Conservation (phyloP, 805 yeast genomes). For the Starmera quercuum region DNA sequence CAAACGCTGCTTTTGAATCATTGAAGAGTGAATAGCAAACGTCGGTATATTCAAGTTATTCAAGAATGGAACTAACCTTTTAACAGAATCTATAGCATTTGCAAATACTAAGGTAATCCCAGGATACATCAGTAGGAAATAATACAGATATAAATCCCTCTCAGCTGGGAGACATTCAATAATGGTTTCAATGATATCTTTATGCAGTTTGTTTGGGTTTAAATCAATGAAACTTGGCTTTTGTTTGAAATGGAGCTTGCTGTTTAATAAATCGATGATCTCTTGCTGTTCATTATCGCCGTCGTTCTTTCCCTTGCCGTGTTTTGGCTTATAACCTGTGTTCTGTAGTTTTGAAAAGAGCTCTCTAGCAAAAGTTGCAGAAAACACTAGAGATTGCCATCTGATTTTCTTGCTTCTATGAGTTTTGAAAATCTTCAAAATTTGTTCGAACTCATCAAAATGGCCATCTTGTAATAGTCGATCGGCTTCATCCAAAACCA, state of each 20-base stretch:
- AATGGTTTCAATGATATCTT: constrained; percentile 71
- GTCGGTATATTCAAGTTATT: constrained; percentile 59
- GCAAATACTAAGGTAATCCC: constrained; percentile 89
- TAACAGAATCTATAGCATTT: constrained; percentile 92
- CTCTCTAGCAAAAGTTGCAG: constrained; percentile 86
- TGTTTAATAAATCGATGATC: constrained; percentile 55
- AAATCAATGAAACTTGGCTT: constrained; percentile 74
- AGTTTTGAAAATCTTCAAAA: constrained; percentile 55
- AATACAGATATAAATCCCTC: constrained; percentile 84
- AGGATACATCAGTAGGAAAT: constrained; percentile 77
- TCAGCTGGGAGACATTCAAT: constrained; percentile 89
- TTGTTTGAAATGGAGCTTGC: constrained; percentile 65
- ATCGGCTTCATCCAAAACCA: constrained; percentile 94
- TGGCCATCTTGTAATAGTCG: constrained; percentile 92
- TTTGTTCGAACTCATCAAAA: constrained; percentile 84
- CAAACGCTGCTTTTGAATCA: constrained; percentile 91
- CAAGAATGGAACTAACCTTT: constrained; percentile 71
- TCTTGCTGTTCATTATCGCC: constrained; percentile 35
- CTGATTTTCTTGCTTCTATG: constrained; percentile 37
- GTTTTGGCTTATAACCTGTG: constrained; percentile 23
- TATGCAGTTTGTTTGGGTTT: constrained; percentile 76
- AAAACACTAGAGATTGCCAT: constrained; percentile 87
- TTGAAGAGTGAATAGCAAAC: constrained; percentile 82
- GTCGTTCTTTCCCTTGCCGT: constrained; percentile 12
- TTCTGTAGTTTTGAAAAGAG: constrained; percentile 67